Conservation (phyloP, 2,329 filamentous ascomycete species). For the Cytospora leucostoma region DNA sequence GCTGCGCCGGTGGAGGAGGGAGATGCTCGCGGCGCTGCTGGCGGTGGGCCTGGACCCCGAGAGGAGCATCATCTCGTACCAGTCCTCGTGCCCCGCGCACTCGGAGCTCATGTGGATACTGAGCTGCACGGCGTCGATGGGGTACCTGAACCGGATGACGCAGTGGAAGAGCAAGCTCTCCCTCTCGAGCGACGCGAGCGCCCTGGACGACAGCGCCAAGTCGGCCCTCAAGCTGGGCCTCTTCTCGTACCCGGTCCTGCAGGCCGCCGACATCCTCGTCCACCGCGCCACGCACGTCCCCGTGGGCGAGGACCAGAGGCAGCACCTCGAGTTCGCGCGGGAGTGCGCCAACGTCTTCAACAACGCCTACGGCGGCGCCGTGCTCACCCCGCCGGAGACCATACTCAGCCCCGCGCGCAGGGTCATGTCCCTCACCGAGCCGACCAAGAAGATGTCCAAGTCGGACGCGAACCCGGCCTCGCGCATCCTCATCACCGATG, state of each 20-base stretch:
- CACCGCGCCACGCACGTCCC: slow-evolving; percentile 85
- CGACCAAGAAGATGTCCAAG: slow-evolving; percentile 90
- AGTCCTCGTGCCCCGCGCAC: slow-evolving; percentile 76
- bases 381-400: slow-evolving; percentile 66
- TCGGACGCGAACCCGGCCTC: slow-evolving; percentile 72
- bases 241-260: slow-evolving; percentile 93
- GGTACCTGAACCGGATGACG: slow-evolving; percentile 96
- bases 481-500: slow-evolving; percentile 80
- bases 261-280: slow-evolving; percentile 90
- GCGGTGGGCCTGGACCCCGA: slow-evolving; percentile 81
- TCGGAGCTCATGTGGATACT: slow-evolving; percentile 96
- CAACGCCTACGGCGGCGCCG: slow-evolving; percentile 62
- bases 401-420: slow-evolving; percentile 78
- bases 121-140: slow-evolving; percentile 86
- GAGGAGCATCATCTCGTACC: slow-evolving; percentile 78
- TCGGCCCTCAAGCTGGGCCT: slow-evolving; percentile 77
- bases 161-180: slow-evolving; percentile 95
- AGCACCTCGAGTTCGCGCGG: slow-evolving; percentile 91
- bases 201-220: slow-evolving; percentile 48
- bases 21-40: slow-evolving; percentile 77
- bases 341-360: slow-evolving; percentile 89
- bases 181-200: slow-evolving; percentile 57
- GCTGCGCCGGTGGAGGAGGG: slow-evolving; percentile 66
- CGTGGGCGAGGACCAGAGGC: slow-evolving; percentile 91
- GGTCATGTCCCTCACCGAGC: slow-evolving; percentile 85